A percentile compares a stretch with the other conserved stretches of the same genome.
Conservation (phyloP, 2,329 filamentous ascomycete species). For the Ophiostoma pallidulum region DNA sequence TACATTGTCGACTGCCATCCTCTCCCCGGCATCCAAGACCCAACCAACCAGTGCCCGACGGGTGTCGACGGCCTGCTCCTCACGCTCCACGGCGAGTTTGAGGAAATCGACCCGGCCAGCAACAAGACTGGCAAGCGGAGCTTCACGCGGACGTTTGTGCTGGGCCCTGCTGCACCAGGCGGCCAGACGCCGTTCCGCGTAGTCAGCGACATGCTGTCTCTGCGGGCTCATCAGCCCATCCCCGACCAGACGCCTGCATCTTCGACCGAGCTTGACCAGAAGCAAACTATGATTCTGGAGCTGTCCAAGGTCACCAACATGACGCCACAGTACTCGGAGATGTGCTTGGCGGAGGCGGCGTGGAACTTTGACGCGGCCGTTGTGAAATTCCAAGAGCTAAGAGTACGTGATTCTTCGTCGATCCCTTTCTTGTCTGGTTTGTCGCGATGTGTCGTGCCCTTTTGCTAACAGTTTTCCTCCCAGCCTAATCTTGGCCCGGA, state of each 20-base stretch:
- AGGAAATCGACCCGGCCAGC: constrained; percentile 55
- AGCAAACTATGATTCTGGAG: constrained; percentile 64
- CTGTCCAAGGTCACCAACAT: constrained; percentile 71
- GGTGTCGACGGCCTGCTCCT: constrained; percentile 73
- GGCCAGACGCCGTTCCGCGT: constrained; percentile 56
- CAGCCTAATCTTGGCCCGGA: constrained; percentile 16
- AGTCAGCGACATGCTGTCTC: constrained; percentile 66
- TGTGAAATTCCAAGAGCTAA: constrained; percentile 64
- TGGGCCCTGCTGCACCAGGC: constrained; percentile 63
- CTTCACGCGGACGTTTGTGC: constrained; percentile 72
- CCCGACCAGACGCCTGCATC: constrained; percentile 29
- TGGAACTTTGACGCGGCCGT: constrained; percentile 76
- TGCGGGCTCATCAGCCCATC: constrained; percentile 54
- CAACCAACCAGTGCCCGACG: constrained; percentile 48
- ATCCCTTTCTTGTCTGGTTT: not conserved
- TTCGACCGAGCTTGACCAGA: constrained; percentile 30
- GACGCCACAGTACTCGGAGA: constrained; percentile 65
- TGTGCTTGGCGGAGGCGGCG: constrained; percentile 69
- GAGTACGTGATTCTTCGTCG: too few relatives aligned
- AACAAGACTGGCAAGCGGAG: constrained; percentile 56
- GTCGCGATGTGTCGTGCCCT: not conserved
- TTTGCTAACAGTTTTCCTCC: constrained; percentile 4
- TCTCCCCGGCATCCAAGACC: constrained; percentile 61
- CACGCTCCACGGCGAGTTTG: constrained; percentile 73
- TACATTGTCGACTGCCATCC: constrained; percentile 79